Evolutionary conservation across 2,329 filamentous ascomycete species (phyloP).

Genomic region (Nemania serpens): DNA sequence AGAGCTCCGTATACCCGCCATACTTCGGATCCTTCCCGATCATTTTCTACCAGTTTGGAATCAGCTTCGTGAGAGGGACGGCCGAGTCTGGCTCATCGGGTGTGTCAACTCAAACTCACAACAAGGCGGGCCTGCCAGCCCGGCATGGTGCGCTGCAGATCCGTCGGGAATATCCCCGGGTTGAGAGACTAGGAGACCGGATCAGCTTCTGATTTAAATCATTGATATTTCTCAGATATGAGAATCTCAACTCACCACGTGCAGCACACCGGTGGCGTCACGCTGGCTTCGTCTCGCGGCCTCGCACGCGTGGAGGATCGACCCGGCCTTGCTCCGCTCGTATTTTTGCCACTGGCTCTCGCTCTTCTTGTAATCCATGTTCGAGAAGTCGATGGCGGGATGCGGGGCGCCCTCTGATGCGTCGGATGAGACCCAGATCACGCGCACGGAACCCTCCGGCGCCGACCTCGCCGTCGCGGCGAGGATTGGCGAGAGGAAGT

Average conservation of each 20-base stretch:
- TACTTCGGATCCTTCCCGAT: conserved; percentile 30
- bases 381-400: conserved; percentile 28
- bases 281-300: conserved; percentile 10
- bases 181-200: conserved; percentile 6
- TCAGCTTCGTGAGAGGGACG: too few relatives aligned
- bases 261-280: neutral
- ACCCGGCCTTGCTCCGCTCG: conserved; percentile 11
- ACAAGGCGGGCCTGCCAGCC: conserved; percentile 13
- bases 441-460: neutral
- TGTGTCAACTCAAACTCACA: conserved; percentile 2
- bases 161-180: conserved; percentile 10
- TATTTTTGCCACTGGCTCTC: conserved; percentile 17
- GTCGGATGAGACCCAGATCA: conserved; percentile 3
- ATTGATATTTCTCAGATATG: too few relatives aligned
- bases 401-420: conserved; percentile 27
- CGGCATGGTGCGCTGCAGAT: conserved; percentile 13
- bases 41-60: neutral
- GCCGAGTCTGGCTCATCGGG: too few relatives aligned
- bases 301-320: conserved; percentile 8
- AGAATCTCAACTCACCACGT: conserved; percentile 13
- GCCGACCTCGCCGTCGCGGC: conserved; percentile 24
- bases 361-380: conserved; percentile 29
- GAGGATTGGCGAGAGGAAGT: conserved; percentile 34
- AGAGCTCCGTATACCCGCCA: conserved; percentile 49
- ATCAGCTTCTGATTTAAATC: neutral